Evolutionary conservation across 768 basidiomycete species (phyloP), one percentile per base, ranked within the genome.

Genomic region (Pleurotus pulmonarius): DNA sequence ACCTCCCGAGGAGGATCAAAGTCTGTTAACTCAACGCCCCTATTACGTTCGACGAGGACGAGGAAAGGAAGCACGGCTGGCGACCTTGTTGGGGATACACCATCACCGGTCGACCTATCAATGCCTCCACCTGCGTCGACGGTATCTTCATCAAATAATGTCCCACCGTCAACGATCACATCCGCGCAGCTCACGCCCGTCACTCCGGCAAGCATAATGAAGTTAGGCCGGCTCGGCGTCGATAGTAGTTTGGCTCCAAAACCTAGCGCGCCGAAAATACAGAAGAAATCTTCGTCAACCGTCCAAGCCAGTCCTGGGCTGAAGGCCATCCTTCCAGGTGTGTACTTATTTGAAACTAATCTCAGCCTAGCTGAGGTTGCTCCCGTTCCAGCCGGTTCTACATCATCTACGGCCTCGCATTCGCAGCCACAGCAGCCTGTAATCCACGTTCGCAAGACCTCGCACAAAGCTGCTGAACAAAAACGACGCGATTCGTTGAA

Each of bases 401-500:
- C 64, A 58, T 49, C 64, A 8, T 55, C 62, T 24, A 53, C 51
- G 29, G 41, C 57, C 38, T 24, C 48, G 44, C 3, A 37, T 52
- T 8, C 44, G 49, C 60, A 56, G 54, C 41, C 52, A 39, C 63
- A 58, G 9, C 63, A 58, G 7, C 63, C 64, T 18, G 62, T 63
- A 1, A 60, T 81, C 44, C 78, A 77, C 37, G 70, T 80, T 46
- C 81, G 84, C 58, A 92, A 92, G 69, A 87, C 87, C 25, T 91
- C 91, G 5, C 92, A 99, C 72, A 98, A 98, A 72, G 91, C 87
- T 11, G 97, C 97, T 4, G 97, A 99, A 71, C 97, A 99, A 69
- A 94, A 95, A 68, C 88, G 97, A 45, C 86, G 97, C 7, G 96
- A 99, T 71, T 94, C 92, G 44, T 83, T 98, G 58, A 99, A 98